Conservation (phyloP, 2,329 filamentous ascomycete species). For the Fonsecaea pedrosoi region DNA sequence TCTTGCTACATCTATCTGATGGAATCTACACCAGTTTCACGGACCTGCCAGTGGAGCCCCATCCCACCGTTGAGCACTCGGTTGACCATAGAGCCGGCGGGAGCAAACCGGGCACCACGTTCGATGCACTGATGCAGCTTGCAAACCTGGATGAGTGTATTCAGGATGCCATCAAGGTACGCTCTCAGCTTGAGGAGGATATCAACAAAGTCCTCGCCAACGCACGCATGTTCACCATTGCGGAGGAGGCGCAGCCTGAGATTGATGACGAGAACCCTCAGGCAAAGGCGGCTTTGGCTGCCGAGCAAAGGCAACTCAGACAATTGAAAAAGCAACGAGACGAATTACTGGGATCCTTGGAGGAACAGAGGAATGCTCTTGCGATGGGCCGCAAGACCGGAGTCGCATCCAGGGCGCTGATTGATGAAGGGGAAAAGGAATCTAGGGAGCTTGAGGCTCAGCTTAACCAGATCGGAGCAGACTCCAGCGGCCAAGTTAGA, state of each 20-base stretch:
- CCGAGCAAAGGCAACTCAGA: slow-evolving; percentile 37
- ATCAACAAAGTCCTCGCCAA: slow-evolving; percentile 62
- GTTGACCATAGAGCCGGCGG: slow-evolving; percentile 29
- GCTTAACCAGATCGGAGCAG: slow-evolving; percentile 54
- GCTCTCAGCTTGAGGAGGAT: slow-evolving; percentile 75
- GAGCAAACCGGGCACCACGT: slow-evolving; percentile 69
- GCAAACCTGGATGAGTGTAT: slow-evolving; percentile 89
- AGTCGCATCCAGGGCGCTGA: slow-evolving; percentile 10
- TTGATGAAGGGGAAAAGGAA: slow-evolving; percentile 21
- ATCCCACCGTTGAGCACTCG: slow-evolving; percentile 16
- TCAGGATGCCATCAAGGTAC: slow-evolving; percentile 82
- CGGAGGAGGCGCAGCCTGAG: slow-evolving; percentile 48
- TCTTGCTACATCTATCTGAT: slow-evolving; percentile 84
- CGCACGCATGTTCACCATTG: slow-evolving; percentile 43
- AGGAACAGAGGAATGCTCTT: slow-evolving; percentile 36
- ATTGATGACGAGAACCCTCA: slow-evolving; percentile 44
- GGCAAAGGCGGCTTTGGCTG: slow-evolving; percentile 28
- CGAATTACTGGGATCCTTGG: slow-evolving; percentile 54
- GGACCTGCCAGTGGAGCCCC: slow-evolving; percentile 63
- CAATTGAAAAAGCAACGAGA: slow-evolving; percentile 45
- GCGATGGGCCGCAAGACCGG: slow-evolving; percentile 23
- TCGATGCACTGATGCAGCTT: slow-evolving; percentile 85
- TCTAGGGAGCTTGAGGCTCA: slow-evolving; percentile 24
- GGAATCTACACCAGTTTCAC: slow-evolving; percentile 80
- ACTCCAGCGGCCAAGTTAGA: slow-evolving; percentile 82